Conservation (phyloP, 2,329 filamentous ascomycete genomes). For the Pseudogymnoascus sp. region DNA sequence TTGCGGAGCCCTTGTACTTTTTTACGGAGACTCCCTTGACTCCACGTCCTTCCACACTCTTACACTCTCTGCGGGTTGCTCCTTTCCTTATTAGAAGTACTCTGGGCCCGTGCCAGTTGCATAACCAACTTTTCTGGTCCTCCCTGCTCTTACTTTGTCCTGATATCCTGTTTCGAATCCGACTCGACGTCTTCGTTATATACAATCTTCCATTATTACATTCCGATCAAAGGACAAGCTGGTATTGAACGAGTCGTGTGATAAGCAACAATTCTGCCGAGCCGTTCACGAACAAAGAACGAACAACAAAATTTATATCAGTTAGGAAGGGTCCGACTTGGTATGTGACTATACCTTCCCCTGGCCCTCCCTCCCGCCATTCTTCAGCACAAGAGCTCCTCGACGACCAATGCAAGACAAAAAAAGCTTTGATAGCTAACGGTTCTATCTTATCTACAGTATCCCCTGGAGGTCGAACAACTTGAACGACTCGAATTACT, state of each 20-base stretch:
- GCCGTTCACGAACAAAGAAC: background rate
- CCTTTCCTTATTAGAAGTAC: constrained; percentile 5
- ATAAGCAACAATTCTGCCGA: background rate
- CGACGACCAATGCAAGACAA: background rate
- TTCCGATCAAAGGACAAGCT: constrained; percentile 2
- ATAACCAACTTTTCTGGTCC: background rate
- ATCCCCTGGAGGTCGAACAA: background rate
- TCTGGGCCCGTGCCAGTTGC: constrained; percentile 3
- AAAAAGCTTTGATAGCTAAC: background rate
- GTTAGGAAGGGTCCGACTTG: constrained; percentile 2
- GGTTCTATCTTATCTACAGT: background rate
- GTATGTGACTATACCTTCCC: constrained; percentile 8
- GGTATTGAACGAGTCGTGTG: background rate
- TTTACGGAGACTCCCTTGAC: background rate
- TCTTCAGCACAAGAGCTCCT: background rate
- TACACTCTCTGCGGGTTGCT: background rate
- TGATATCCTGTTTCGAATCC: constrained; percentile 2
- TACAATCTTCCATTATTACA: background rate
- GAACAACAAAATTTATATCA: background rate
- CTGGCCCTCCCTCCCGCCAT: background rate
- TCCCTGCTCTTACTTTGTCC: background rate
- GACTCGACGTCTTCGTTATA: constrained; percentile 1
- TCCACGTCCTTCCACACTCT: background rate
- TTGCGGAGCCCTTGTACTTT: background rate
- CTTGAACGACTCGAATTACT: background rate